Conservation (phyloP, 2,329 filamentous ascomycete species). For the Graphilbum fragrans region DNA sequence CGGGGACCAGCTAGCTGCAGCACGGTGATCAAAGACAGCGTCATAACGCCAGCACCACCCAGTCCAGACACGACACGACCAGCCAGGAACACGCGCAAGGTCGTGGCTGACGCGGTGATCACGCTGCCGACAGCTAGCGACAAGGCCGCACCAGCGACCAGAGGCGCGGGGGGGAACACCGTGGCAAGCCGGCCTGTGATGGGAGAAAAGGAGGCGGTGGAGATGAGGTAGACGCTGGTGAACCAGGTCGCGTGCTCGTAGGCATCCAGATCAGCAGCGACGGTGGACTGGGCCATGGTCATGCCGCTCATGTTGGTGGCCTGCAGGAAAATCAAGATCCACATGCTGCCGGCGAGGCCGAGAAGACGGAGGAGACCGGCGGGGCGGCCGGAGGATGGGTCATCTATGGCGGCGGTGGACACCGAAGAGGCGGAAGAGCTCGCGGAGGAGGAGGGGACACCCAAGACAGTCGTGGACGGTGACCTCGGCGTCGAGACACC, state of each 20-base stretch:
- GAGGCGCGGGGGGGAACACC: conserved; percentile 58
- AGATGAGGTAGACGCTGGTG: conserved; percentile 60
- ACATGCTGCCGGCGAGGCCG: conserved; percentile 39
- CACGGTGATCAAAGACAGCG: conserved; percentile 61
- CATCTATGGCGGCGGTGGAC: too few species aligned
- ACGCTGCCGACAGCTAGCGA: conserved; percentile 49
- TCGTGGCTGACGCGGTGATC: conserved; percentile 48
- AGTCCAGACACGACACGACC: conserved; percentile 57
- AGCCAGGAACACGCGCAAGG: conserved; percentile 50
- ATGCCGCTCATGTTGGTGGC: conserved; percentile 67
- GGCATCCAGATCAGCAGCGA: conserved; percentile 62
- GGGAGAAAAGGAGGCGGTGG: conserved; percentile 51
- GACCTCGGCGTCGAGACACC: too few species aligned
- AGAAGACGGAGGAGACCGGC: too few species aligned
- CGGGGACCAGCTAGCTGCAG: conserved; percentile 60
- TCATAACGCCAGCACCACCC: conserved; percentile 61
- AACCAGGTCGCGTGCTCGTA: conserved; percentile 71
- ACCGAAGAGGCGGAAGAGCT: too few species aligned
- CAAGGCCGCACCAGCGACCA: conserved; percentile 49
- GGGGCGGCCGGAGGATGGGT: too few species aligned
- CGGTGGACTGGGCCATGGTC: conserved; percentile 66
- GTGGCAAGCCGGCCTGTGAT: conserved; percentile 60
- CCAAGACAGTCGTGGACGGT: too few species aligned
- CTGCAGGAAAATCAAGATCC: conserved; percentile 47
- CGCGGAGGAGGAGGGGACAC: too few species aligned